Conservation (phyloP, 2,329 filamentous ascomycete genomes). For the Aspergillus sp. region DNA sequence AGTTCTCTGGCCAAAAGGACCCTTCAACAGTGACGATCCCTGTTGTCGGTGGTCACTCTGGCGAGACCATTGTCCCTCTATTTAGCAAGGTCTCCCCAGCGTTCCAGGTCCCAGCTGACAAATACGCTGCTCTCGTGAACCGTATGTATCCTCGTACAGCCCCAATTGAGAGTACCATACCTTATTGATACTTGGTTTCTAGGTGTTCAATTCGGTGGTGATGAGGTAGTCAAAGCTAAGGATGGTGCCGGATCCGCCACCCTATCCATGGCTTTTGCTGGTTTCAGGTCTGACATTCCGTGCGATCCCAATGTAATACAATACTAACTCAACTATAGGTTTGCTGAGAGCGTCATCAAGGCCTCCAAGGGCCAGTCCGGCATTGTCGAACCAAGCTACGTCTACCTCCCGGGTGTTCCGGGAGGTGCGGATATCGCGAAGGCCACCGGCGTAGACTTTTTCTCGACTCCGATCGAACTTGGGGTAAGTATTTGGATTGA, state of each 20-base stretch:
- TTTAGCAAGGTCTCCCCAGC: slow-evolving; percentile 86
- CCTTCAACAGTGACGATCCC: slow-evolving; percentile 82
- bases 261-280: slow-evolving; percentile 92
- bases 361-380: slow-evolving; percentile 86
- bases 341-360: slow-evolving; percentile 91
- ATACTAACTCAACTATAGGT: slow-evolving; percentile 53
- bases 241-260: slow-evolving; percentile 87
- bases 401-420: slow-evolving; percentile 87
- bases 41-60: slow-evolving; percentile 95
- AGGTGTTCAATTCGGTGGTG: slow-evolving; percentile 93
- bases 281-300: slow-evolving; percentile 68
- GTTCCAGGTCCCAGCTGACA: slow-evolving; percentile 80
- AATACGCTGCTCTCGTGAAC: slow-evolving; percentile 86
- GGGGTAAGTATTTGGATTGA: slow-evolving; percentile 64
- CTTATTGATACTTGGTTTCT: not conserved
- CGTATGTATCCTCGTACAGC: slow-evolving; percentile 51
- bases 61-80: slow-evolving; percentile 95
- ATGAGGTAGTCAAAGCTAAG: slow-evolving; percentile 95
- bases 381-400: slow-evolving; percentile 89
- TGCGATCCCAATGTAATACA: slow-evolving; percentile 12
- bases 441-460: slow-evolving; percentile 84
- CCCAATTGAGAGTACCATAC: not conserved
- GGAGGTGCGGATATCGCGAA: slow-evolving; percentile 85
- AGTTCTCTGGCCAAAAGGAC: slow-evolving; percentile 77
- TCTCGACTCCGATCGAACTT: slow-evolving; percentile 93